These are phyloP conservation scores for Aspergillus olivimuriae DNA, from an alignment of 495 filamentous ascomycete species.

Conservation along the genomic window DNA sequence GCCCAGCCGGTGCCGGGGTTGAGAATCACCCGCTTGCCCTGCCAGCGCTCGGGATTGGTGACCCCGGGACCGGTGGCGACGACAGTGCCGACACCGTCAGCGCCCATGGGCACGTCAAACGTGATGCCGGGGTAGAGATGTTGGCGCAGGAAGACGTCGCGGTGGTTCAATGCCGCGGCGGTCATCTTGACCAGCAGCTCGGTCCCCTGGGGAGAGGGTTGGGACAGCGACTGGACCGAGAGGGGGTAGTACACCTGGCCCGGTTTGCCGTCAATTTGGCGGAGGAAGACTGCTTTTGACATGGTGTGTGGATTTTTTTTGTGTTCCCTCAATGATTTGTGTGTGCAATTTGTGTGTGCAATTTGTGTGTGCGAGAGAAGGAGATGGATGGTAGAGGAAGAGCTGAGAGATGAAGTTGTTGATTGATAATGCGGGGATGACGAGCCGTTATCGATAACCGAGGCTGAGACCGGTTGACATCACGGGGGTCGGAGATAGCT, in stretches of 20 bases:
- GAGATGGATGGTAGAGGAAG: not conserved
- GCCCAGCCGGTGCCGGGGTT: conserved; percentile 73
- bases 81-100: conserved; percentile 76
- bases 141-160: conserved; percentile 86
- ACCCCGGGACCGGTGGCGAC: conserved; percentile 51
- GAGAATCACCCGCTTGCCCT: conserved; percentile 64
- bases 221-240: conserved; percentile 50
- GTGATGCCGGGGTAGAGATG: conserved; percentile 80
- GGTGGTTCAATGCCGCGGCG: conserved; percentile 82
- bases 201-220: conserved; percentile 51
- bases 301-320: conserved; percentile 26
- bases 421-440: not conserved
- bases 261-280: conserved; percentile 49
- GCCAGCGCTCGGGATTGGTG: conserved; percentile 39
- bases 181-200: conserved; percentile 65
- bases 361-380: not conserved
- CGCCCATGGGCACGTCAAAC: conserved; percentile 67
- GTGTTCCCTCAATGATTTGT: too few relatives aligned
- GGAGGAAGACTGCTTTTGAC: conserved; percentile 47
- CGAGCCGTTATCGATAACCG: conserved; percentile 23
- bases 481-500: not conserved
- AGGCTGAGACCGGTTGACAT: conserved; percentile 6
- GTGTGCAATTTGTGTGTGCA: not conserved
- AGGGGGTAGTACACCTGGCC: conserved; percentile 77
- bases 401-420: not conserved